Conservation (phyloP, 805 yeast species). For the Sungouiella blattae region DNA sequence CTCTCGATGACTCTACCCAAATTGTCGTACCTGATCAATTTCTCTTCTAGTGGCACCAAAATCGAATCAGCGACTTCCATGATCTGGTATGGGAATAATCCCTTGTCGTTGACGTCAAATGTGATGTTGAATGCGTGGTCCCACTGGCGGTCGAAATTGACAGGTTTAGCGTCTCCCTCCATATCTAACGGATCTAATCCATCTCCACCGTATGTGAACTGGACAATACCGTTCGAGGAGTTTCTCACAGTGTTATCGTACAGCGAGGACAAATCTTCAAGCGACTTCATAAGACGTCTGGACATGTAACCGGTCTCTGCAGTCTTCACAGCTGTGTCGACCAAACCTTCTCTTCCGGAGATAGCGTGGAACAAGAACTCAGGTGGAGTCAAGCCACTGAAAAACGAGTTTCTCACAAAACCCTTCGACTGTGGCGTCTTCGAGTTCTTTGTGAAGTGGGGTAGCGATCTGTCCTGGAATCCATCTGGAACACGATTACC, state of each 20-base stretch:
- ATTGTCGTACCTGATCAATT: constrained; percentile 67
- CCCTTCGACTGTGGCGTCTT: constrained; percentile 98
- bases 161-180: constrained; percentile 99
- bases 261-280: constrained; percentile 91
- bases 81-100: constrained; percentile 71
- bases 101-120: constrained; percentile 48
- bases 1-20: constrained; percentile 51
- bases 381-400: constrained; percentile 97
- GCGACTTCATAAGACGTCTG: constrained; percentile 93
- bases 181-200: constrained; percentile 97
- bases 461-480: constrained; percentile 97
- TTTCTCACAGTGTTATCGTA: constrained; percentile 95
- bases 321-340: constrained; percentile 98
- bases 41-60: constrained; percentile 58
- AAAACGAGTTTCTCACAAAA: constrained; percentile 93
- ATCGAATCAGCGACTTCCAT: constrained; percentile 50
- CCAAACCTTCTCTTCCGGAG: constrained; percentile 99
- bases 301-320: constrained; percentile 99
- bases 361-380: constrained; percentile 99
- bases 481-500: constrained; percentile 99
- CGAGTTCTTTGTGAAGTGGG: constrained; percentile 93
- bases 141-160: constrained; percentile 92
- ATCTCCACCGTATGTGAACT: constrained; percentile 97
- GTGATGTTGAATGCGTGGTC: constrained; percentile 81
- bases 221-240: constrained; percentile 94